Evolutionary conservation across 306 rosid genomes (phyloP).

Genomic region (Acmispon strigosus): DNA sequence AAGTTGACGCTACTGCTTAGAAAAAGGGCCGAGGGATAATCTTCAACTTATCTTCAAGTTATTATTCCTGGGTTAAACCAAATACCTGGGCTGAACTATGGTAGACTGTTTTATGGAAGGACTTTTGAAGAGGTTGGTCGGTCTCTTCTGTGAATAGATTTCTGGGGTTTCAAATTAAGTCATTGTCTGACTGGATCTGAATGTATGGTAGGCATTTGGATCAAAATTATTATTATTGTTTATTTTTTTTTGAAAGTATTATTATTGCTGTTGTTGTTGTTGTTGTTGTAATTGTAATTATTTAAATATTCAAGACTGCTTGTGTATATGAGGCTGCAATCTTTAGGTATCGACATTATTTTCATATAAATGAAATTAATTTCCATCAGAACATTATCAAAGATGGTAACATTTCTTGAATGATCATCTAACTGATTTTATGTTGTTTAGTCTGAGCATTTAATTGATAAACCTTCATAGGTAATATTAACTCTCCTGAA

Average conservation of each 20-base stretch:
- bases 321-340: not conserved
- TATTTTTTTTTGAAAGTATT: too few relatives aligned
- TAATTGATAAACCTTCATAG: not conserved
- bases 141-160: not conserved
- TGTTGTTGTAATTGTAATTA: too few relatives aligned
- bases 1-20: not conserved
- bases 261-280: not conserved
- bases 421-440: not conserved
- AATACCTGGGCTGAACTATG: not conserved
- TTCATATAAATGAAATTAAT: not conserved
- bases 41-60: not conserved
- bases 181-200: not conserved
- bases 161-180: not conserved
- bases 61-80: not conserved
- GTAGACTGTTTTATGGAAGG: not conserved
- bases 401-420: not conserved
- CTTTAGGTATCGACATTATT: not conserved
- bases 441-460: not conserved
- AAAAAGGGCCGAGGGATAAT: not conserved
- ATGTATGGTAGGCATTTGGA: not conserved
- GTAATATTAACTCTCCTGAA: slow-evolving; percentile 1
- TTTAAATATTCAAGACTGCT: not conserved
- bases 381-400: not conserved
- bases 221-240: not conserved
- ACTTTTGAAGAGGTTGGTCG: not conserved